Evolutionary conservation across 2,329 filamentous ascomycete genomes (phyloP).

Genomic region (Aspergillus pseudoglaucus): DNA sequence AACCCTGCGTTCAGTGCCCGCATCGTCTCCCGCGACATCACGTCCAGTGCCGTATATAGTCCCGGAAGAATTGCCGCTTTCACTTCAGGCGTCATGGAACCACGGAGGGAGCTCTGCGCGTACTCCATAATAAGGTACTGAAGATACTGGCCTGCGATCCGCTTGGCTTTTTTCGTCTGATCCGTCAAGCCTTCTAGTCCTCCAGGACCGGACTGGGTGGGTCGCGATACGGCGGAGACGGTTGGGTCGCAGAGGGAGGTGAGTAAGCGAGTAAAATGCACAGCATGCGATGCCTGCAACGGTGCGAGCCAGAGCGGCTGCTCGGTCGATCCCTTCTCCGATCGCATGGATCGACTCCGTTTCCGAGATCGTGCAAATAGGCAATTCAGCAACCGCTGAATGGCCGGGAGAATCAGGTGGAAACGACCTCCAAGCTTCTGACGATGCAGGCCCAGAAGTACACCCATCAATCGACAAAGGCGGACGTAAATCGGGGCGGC

Average conservation of each 20-base stretch:
- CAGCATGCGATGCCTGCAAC: slow-evolving; percentile 40
- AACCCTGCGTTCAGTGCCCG: slow-evolving; percentile 47
- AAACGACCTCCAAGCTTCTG: slow-evolving; percentile 54
- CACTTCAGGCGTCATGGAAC: slow-evolving; percentile 45
- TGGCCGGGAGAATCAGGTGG: slow-evolving; percentile 51
- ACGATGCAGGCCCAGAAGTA: slow-evolving; percentile 52
- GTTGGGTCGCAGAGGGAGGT: slow-evolving; percentile 58
- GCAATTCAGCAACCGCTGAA: slow-evolving; percentile 50
- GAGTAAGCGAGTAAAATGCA: slow-evolving; percentile 49
- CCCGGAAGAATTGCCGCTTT: slow-evolving; percentile 48
- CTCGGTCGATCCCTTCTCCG: slow-evolving; percentile 13
- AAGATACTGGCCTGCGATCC: slow-evolving; percentile 52
- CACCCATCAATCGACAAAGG: slow-evolving; percentile 48
- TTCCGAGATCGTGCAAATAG: slow-evolving; percentile 47
- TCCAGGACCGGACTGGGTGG: slow-evolving; percentile 19
- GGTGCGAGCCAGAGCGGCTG: slow-evolving; percentile 29
- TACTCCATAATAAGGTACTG: slow-evolving; percentile 54
- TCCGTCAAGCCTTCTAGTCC: slow-evolving; percentile 49
- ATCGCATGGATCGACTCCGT: slow-evolving; percentile 21
- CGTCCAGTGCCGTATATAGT: slow-evolving; percentile 48
- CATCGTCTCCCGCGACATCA: slow-evolving; percentile 46
- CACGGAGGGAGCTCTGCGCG: slow-evolving; percentile 46
- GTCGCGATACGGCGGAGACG: slow-evolving; percentile 46
- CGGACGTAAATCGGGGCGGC: slow-evolving; percentile 45
- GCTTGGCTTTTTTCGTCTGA: slow-evolving; percentile 53